phyloP scores from a whole-genome alignment of 2,329 filamentous ascomycete species.

The Hyphodiscus sp. region DNA sequence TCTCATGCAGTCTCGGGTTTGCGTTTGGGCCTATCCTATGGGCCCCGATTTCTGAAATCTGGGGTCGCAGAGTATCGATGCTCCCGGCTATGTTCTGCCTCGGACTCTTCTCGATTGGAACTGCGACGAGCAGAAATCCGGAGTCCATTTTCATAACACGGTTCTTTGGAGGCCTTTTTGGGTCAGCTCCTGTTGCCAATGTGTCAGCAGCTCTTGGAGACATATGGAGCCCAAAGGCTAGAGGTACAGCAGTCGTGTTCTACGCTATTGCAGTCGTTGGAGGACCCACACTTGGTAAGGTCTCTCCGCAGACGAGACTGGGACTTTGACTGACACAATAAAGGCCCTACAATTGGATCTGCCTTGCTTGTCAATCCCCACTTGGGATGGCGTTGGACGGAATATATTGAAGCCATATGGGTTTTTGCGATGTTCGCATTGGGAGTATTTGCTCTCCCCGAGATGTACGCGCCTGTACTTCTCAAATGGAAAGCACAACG shows the following conservation, averaged over 20 bases:
- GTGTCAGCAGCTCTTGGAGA: slow-evolving; percentile 56
- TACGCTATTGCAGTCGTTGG: slow-evolving; percentile 44
- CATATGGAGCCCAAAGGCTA: slow-evolving; percentile 46
- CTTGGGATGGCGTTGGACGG: slow-evolving; percentile 32
- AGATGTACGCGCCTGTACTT: slow-evolving; percentile 42
- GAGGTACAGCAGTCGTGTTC: slow-evolving; percentile 53
- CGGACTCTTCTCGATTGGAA: slow-evolving; percentile 55
- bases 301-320: not conserved
- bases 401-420: slow-evolving; percentile 34
- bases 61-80: slow-evolving; percentile 53
- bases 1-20: slow-evolving; percentile 33
- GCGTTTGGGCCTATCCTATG: slow-evolving; percentile 49
- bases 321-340: not conserved
- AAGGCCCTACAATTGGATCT: slow-evolving; percentile 28
- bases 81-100: slow-evolving; percentile 50
- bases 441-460: slow-evolving; percentile 35
- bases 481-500: slow-evolving; percentile 30
- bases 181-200: slow-evolving; percentile 56
- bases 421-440: slow-evolving; percentile 37
- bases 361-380: slow-evolving; percentile 30
- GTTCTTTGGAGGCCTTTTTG: slow-evolving; percentile 59
- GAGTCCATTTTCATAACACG: slow-evolving; percentile 56
- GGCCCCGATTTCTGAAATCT: slow-evolving; percentile 59
- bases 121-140: slow-evolving; percentile 51
- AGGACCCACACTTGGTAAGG: slow-evolving; percentile 23